Base-by-base conservation (phyloP, 345 rosid species). In the Reutealis trisperma region DNA sequence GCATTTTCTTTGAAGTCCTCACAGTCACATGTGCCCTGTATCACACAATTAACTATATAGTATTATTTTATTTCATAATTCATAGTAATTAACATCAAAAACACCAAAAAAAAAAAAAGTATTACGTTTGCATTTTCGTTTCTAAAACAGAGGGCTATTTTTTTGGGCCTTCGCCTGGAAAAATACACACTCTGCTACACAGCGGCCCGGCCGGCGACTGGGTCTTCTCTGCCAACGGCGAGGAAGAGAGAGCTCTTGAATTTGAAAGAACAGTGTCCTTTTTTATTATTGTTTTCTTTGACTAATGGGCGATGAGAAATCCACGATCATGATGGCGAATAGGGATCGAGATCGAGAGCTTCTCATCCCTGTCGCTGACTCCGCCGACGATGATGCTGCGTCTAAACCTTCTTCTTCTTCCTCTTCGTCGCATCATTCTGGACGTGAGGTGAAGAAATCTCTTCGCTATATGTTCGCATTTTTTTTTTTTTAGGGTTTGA, bases 321-420 rank as follows among this genome's bases (percentile, higher is more conserved):
- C 91, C 44, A 73, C 86, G 85, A 91, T 87, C 84, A 88, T 79
- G 67, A 89, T 90, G 90, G 85, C 88, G 1, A 81, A 79, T 73
- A 78, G 94, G 73, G 89, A 85, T 16, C 78, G 88, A 88, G 98
- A 94, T 89, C 97, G 94, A 59, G 98, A 94, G 88, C 92, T 92
- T 77, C 90, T 92, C 58, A 92, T 94, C 76, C 97, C 93, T n/a
- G 94, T 91, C 76, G 86, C 91, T 67, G 86, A 89, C 71, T 77
- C 92, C 72, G 81, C 65, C 25, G 81, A 74, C 75, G 87, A 76
- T 52, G 88, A 82, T 68, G 75, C 65, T 59, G 74, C 88, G 18
- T 79, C 97, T 16, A 91, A 90, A 72, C 97, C 93, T 16, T 90
- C 93, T 16, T 90, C 96, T 12, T 88, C 83, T 41, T 73, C 85